These are phyloP conservation scores for Lablab purpureus DNA, from an alignment of 306 rosid species.

Conservation along the genomic window DNA sequence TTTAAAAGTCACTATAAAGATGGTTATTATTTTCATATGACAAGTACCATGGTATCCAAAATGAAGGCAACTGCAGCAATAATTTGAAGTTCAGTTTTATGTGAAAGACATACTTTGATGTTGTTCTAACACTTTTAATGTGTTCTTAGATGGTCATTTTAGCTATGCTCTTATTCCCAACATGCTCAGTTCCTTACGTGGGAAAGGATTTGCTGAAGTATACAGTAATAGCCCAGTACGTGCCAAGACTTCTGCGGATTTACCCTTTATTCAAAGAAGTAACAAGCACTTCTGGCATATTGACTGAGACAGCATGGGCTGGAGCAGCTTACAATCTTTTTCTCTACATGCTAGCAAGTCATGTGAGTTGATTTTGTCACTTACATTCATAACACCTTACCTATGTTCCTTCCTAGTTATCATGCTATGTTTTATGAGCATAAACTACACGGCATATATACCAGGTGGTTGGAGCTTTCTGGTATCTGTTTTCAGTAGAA, in stretches of 20 bases:
- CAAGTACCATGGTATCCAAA: too few species aligned
- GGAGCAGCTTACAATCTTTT: conserved; percentile 89
- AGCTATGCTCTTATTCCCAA: conserved; percentile 34
- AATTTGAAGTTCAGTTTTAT: conserved; percentile 3
- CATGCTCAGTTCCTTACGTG: conserved; percentile 39
- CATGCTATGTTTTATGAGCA: conserved; percentile 34
- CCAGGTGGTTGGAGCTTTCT: conserved; percentile 84
- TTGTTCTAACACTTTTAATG: conserved; percentile 32
- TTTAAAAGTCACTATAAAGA: background rate
- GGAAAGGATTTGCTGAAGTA: conserved; percentile 62
- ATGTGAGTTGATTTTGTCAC: conserved; percentile 61
- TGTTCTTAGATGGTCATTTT: conserved; percentile 60
- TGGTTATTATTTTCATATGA: too few species aligned
- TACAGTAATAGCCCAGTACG: conserved; percentile 60
- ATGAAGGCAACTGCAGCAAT: background rate
- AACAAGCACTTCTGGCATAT: conserved; percentile 75
- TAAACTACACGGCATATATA: conserved; percentile 25
- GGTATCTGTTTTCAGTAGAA: conserved; percentile 83
- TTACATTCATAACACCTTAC: background rate
- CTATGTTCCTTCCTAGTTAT: conserved; percentile 10
- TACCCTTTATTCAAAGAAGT: conserved; percentile 74
- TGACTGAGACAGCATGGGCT: conserved; percentile 92
- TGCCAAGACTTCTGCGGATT: conserved; percentile 73
- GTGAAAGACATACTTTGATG: conserved; percentile 12
- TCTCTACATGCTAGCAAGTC: conserved; percentile 89